Conservation (phyloP, 768 basidiomycete genomes). For the Filobasidium floriforme region DNA sequence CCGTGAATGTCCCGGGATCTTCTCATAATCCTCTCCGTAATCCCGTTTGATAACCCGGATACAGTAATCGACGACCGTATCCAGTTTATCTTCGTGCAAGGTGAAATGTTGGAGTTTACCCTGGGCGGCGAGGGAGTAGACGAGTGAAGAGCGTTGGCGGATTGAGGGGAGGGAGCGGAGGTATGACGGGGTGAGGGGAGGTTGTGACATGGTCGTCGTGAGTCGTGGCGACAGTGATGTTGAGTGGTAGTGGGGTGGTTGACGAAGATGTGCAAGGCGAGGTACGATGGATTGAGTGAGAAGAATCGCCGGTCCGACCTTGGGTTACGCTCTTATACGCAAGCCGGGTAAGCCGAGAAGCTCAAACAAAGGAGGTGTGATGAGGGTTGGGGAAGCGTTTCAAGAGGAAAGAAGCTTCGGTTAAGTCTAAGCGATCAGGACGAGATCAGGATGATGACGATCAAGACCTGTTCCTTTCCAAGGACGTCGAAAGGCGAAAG, state of each 20-base stretch:
- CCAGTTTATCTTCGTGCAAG: conserved; percentile 70
- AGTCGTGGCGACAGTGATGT: background rate
- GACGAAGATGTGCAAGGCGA: too few relatives aligned
- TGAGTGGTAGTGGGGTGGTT: too few relatives aligned
- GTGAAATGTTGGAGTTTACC: conserved; percentile 77
- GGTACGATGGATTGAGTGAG: too few relatives aligned
- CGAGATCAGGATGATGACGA: background rate
- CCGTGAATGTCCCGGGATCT: conserved; percentile 39
- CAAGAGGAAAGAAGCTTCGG: too few relatives aligned
- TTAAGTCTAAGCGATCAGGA: background rate
- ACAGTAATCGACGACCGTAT: conserved; percentile 64
- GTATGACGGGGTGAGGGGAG: conserved; percentile 48
- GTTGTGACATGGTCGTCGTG: background rate
- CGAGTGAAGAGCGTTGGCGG: conserved; percentile 69
- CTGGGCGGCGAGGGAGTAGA: conserved; percentile 66
- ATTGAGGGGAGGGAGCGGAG: conserved; percentile 83
- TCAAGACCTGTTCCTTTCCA: background rate
- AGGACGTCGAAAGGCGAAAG: too few relatives aligned
- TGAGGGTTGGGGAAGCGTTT: too few relatives aligned
- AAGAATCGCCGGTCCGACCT: too few relatives aligned
- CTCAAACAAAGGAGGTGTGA: background rate
- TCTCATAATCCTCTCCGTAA: conserved; percentile 11
- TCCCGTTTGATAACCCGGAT: conserved; percentile 53
- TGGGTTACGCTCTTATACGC: too few relatives aligned
- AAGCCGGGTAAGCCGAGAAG: background rate